Conservation (phyloP, 306 rosid species). For the Clitoria ternatea region DNA sequence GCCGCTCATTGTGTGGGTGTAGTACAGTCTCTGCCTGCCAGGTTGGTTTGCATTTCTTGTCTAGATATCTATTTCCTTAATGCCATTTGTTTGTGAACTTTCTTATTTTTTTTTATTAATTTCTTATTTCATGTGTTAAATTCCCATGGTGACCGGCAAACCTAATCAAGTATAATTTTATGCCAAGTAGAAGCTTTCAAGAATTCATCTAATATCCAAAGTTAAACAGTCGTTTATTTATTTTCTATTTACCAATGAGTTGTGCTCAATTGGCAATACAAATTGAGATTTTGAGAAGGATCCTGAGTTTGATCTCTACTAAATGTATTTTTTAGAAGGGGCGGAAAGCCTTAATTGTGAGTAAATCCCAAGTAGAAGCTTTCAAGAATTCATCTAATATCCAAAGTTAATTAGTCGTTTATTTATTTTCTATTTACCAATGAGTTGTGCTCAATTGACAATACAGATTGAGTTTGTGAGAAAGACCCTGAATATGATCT, state of each 20-base stretch:
- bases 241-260: too few species aligned
- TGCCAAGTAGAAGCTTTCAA: background rate
- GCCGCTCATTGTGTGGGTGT: constrained; percentile 78
- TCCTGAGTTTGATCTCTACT: too few species aligned
- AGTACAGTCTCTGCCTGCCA: constrained; percentile 72
- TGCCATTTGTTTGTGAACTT: constrained; percentile 22
- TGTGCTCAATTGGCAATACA: too few species aligned
- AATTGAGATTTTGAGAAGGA: too few species aligned
- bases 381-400: background rate
- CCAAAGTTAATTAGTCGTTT: background rate
- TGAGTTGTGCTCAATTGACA: too few species aligned
- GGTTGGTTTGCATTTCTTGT: constrained; percentile 50
- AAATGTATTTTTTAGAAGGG: too few species aligned
- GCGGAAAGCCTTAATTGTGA: too few species aligned
- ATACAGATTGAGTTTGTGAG: too few species aligned
- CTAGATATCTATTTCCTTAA: background rate
- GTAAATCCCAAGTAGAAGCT: background rate
- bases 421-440: too few species aligned
- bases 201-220: background rate
- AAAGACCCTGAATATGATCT: too few species aligned
- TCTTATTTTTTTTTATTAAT: constrained; percentile 4
- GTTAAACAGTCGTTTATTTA: background rate
- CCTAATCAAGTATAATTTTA: background rate
- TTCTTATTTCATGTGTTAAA: constrained; percentile 1
- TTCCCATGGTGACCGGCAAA: background rate